phyloP scores from a whole-genome alignment of 2,329 filamentous ascomycete genomes.

The Metarhizium sp. region DNA sequence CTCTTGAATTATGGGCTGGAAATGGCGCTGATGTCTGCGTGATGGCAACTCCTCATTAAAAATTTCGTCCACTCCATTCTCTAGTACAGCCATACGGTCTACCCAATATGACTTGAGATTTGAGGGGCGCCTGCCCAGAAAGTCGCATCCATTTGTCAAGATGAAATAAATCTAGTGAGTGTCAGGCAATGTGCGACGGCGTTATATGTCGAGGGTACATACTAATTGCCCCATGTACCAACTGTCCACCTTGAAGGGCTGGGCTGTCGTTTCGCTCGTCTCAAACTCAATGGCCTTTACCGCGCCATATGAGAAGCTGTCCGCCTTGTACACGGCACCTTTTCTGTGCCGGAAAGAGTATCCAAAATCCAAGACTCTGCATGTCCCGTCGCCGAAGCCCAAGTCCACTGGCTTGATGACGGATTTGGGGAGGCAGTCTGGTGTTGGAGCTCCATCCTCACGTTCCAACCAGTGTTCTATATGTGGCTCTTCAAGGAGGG shows the following conservation, averaged over 20 bases:
- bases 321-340: not conserved
- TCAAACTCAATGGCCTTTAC: not conserved
- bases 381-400: not conserved
- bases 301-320: not conserved
- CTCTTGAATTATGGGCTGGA: not conserved
- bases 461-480: not conserved
- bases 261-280: not conserved
- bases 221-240: conserved; percentile 1
- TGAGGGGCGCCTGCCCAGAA: not conserved
- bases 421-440: not conserved
- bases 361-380: not conserved
- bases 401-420: not conserved
- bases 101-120: not conserved
- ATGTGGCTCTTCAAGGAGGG: not conserved
- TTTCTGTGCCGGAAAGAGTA: not conserved
- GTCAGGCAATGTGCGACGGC: not conserved
- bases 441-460: not conserved
- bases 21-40: not conserved
- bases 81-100: not conserved
- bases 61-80: not conserved
- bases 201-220: not conserved
- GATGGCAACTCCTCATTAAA: not conserved
- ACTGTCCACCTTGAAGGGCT: not conserved
- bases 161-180: not conserved
- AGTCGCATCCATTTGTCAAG: not conserved